Conservation (phyloP, 441 rosid species). For the Geranium incanum region DNA sequence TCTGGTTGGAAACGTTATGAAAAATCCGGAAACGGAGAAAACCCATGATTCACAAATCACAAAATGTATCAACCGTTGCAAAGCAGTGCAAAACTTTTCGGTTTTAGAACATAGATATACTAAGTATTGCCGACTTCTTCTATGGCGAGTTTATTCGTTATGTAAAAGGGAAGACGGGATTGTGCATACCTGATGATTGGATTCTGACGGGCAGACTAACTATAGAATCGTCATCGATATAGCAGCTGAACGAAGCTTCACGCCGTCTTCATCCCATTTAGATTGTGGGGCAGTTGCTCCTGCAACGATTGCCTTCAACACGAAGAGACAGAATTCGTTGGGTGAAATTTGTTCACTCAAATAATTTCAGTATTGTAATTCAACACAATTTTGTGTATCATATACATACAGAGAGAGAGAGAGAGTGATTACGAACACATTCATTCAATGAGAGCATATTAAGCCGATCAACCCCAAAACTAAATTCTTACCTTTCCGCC, state of each 20-base stretch:
- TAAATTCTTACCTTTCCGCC: slow-evolving; percentile 57
- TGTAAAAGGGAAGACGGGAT: neutral
- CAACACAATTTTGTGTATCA: neutral
- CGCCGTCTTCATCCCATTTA: slow-evolving; percentile 72
- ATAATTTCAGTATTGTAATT: neutral
- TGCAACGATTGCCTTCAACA: slow-evolving; percentile 54
- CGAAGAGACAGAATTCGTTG: neutral
- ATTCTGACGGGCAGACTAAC: slow-evolving; percentile 10
- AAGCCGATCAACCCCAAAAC: neutral
- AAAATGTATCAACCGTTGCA: too few species aligned
- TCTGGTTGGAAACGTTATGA: too few species aligned
- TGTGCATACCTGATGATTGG: slow-evolving; percentile 24
- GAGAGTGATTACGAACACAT: neutral
- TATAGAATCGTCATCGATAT: slow-evolving; percentile 56
- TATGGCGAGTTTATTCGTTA: too few species aligned
- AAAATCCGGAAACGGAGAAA: too few species aligned
- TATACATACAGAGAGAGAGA: neutral
- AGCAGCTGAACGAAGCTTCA: slow-evolving; percentile 82
- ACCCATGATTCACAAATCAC: too few species aligned
- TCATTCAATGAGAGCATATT: neutral
- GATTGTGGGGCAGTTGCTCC: slow-evolving; percentile 86
- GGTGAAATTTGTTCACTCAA: neutral
- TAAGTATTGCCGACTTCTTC: too few species aligned
- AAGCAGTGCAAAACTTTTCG: too few species aligned
- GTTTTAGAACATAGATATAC: too few species aligned